phyloP scores from a whole-genome alignment of 768 basidiomycete species.

The Amanita exitialis region DNA sequence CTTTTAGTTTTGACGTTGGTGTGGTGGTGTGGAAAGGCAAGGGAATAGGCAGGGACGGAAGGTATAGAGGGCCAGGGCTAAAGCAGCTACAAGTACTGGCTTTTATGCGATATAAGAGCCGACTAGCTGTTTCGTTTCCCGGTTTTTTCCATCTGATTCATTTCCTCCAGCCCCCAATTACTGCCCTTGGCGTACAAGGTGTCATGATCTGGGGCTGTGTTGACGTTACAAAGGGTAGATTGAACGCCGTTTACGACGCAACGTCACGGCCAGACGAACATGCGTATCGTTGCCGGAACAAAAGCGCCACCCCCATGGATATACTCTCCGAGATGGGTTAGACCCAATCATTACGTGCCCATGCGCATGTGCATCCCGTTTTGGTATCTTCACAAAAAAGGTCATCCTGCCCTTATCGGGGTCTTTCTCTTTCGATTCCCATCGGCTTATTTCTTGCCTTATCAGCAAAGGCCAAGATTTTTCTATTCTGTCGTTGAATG shows the following conservation, averaged over 20 bases:
- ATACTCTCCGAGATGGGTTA: too few relatives aligned
- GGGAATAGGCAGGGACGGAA: not conserved
- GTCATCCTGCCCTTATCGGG: not conserved
- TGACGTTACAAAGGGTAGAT: not conserved
- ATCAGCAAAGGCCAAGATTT: not conserved
- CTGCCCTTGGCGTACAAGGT: not conserved
- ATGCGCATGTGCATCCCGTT: not conserved
- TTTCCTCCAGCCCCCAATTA: not conserved
- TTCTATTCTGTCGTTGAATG: not conserved
- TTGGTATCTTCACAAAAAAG: too few relatives aligned
- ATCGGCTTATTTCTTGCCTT: constrained; percentile 1
- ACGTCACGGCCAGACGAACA: not conserved
- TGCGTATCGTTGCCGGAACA: not conserved
- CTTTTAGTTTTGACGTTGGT: not conserved
- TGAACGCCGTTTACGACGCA: not conserved
- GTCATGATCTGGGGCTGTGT: not conserved
- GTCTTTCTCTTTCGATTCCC: not conserved
- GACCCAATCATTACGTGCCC: not conserved
- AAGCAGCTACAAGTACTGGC: not conserved
- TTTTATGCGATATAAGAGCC: not conserved
- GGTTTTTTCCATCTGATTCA: not conserved
- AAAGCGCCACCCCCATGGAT: not conserved
- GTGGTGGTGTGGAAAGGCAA: too few relatives aligned
- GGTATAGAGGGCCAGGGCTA: not conserved
- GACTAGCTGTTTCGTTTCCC: not conserved